Conservation (phyloP, 192 early-diverging fungal species). For the Backusella tuberculispora region DNA sequence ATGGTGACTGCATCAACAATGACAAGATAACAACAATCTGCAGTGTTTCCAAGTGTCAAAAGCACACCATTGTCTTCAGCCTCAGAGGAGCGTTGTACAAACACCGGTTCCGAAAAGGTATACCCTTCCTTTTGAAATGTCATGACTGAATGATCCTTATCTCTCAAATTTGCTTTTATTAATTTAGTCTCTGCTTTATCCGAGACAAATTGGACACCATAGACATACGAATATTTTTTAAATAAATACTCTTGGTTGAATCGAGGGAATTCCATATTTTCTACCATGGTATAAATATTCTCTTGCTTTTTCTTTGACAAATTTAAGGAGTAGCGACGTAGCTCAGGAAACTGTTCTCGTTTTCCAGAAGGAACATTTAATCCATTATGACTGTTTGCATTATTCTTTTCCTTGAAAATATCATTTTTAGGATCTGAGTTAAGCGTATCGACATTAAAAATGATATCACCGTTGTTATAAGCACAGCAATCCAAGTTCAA, state of each 20-base stretch:
- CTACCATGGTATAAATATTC: background rate
- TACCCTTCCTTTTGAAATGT: conserved; percentile 8
- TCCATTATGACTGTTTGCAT: background rate
- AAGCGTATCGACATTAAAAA: background rate
- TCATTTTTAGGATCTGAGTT: background rate
- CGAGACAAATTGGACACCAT: background rate
- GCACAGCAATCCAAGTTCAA: conserved; percentile 21
- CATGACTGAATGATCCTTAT: background rate
- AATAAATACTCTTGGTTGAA: background rate
- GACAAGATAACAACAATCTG: conserved; percentile 46
- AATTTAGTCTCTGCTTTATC: background rate
- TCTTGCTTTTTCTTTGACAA: background rate
- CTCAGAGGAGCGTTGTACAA: conserved; percentile 50
- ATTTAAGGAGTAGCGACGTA: background rate
- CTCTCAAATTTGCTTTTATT: background rate
- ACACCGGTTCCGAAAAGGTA: conserved; percentile 50
- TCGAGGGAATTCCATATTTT: conserved; percentile 7
- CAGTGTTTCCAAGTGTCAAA: conserved; percentile 48
- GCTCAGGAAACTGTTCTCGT: background rate
- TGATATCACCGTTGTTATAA: conserved; percentile 1
- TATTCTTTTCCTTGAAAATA: background rate
- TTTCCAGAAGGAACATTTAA: background rate
- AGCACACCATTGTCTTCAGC: conserved; percentile 63
- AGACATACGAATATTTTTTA: background rate
- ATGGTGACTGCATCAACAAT: conserved; percentile 53